phyloP scores from a whole-genome alignment of 108 stramenopile genomes.

The Cylindrotheca closterium region DNA sequence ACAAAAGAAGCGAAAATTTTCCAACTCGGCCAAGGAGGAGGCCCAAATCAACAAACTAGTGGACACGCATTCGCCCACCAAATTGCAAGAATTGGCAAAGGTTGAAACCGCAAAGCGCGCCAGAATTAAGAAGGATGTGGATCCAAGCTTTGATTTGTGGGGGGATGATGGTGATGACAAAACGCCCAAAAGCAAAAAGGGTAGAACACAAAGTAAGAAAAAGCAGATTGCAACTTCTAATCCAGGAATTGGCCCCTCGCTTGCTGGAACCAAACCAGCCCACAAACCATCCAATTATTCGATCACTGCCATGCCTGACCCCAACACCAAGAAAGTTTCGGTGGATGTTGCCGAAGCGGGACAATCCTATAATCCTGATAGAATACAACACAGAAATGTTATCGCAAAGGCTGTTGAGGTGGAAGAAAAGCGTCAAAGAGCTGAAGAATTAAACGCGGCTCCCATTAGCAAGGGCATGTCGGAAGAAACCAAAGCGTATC shows the following conservation, averaged over 20 bases:
- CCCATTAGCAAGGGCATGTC: slow-evolving; percentile 68
- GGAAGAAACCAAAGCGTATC: slow-evolving; percentile 58
- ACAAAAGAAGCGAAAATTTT: slow-evolving; percentile 14
- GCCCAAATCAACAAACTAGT: slow-evolving; percentile 53
- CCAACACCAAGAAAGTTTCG: slow-evolving; percentile 38
- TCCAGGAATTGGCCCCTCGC: slow-evolving; percentile 17
- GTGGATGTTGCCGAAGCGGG: slow-evolving; percentile 74
- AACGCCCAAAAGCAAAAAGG: slow-evolving; percentile 3
- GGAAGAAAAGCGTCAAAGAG: slow-evolving; percentile 72
- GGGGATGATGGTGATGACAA: slow-evolving; percentile 31
- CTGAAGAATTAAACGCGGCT: slow-evolving; percentile 45
- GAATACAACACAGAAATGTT: slow-evolving; percentile 60
- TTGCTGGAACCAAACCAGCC: slow-evolving; percentile 29
- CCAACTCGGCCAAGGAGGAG: slow-evolving; percentile 56
- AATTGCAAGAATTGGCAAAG: slow-evolving; percentile 40
- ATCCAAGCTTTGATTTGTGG: slow-evolving; percentile 77
- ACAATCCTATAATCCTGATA: slow-evolving; percentile 84
- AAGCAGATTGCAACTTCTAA: slow-evolving; percentile 16
- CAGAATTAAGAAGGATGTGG: slow-evolving; percentile 11
- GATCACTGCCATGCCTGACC: slow-evolving; percentile 4
- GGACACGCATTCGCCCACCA: slow-evolving; percentile 36
- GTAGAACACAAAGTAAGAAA: slow-evolving; percentile 18
- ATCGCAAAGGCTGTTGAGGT: slow-evolving; percentile 68
- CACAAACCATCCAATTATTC: slow-evolving; percentile 13
- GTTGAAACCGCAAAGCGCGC: slow-evolving; percentile 1